phyloP scores from a whole-genome alignment of 495 filamentous ascomycete species.

The Melanomma pulvis-pyrius region DNA sequence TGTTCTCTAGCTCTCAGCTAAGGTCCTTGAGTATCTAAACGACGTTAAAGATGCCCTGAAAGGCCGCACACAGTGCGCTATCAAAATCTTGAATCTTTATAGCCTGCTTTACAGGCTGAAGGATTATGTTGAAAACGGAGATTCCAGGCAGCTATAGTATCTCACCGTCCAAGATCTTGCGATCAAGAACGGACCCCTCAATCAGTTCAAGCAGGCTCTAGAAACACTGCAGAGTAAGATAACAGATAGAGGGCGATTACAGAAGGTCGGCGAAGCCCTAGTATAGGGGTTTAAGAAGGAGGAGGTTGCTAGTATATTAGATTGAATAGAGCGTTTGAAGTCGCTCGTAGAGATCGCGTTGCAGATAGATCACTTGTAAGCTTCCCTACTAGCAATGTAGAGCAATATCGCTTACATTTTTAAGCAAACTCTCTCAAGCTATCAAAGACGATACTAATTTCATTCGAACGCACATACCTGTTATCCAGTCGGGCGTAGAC shows the following conservation, averaged over 20 bases:
- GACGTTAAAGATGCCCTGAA: constrained; percentile 40
- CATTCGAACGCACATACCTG: not conserved
- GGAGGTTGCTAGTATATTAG: constrained; percentile 35
- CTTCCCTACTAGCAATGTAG: not conserved
- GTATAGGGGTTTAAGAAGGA: constrained; percentile 40
- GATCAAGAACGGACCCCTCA: constrained; percentile 33
- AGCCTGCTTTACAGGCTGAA: constrained; percentile 36
- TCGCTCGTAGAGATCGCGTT: constrained; percentile 32
- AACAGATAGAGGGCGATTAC: too few relatives aligned
- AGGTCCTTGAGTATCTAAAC: constrained; percentile 39
- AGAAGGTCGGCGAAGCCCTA: too few relatives aligned
- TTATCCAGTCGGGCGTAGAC: constrained; percentile 1
- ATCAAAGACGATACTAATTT: constrained; percentile 7
- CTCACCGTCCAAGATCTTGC: constrained; percentile 30
- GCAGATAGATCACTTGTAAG: constrained; percentile 43
- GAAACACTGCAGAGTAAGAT: too few relatives aligned
- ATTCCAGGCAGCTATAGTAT: constrained; percentile 28
- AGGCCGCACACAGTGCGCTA: constrained; percentile 29
- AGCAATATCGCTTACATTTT: not conserved
- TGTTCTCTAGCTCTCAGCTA: constrained; percentile 31
- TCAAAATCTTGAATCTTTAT: constrained; percentile 32
- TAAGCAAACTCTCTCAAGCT: constrained; percentile 10
- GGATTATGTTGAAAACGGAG: constrained; percentile 32
- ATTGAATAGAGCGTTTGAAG: constrained; percentile 41
- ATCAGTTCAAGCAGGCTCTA: too few relatives aligned